Percentiles rank a stretch among this genome's conserved stretches.
These are phyloP conservation scores for Iberis pinnata DNA, from an alignment of 345 rosid species.

Conservation along the genomic window DNA sequence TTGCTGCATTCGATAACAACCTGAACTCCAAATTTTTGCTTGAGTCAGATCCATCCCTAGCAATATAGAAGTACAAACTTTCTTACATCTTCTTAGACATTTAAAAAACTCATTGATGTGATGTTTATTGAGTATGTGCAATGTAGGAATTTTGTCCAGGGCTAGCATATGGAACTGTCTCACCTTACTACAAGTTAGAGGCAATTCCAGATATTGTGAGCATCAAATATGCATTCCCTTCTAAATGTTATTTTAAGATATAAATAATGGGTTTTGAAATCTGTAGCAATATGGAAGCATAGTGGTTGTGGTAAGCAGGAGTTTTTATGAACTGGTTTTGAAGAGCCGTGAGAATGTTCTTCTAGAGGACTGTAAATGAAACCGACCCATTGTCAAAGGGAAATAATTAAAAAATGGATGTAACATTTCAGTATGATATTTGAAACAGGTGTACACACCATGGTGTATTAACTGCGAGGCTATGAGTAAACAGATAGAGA, in stretches of 20 bases:
- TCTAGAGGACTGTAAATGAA: no score
- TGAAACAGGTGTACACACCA: conserved; percentile 61
- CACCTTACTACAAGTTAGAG: conserved; percentile 71
- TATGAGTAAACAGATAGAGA: conserved; percentile 67
- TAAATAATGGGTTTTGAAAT: no score
- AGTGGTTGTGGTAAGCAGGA: conserved; percentile 64
- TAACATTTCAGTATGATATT: conserved; percentile 8
- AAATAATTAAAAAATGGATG: conserved; percentile 18
- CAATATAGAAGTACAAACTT: conserved; percentile 59
- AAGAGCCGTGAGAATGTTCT: conserved; percentile 59
- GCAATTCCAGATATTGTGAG: conserved; percentile 74
- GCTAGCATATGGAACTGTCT: conserved; percentile 46
- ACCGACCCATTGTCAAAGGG: no score
- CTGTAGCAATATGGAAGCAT: conserved; percentile 54
- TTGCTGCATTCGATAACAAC: conserved; percentile 72
- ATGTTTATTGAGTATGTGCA: no score
- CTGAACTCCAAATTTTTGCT: conserved; percentile 62
- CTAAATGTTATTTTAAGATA: conserved; percentile 37
- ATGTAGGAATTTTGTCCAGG: conserved; percentile 61
- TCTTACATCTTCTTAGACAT: not conserved
- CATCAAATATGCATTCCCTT: conserved; percentile 23
- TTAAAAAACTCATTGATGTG: not conserved
- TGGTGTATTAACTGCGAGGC: conserved; percentile 83
- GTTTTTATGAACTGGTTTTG: conserved; percentile 67
- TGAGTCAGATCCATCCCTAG: conserved; percentile 56